A percentile compares a stretch with the other conserved stretches of the same genome.
Evolutionary conservation across 2,329 filamentous ascomycete species (phyloP).

Genomic region (Hortaea werneckii): DNA sequence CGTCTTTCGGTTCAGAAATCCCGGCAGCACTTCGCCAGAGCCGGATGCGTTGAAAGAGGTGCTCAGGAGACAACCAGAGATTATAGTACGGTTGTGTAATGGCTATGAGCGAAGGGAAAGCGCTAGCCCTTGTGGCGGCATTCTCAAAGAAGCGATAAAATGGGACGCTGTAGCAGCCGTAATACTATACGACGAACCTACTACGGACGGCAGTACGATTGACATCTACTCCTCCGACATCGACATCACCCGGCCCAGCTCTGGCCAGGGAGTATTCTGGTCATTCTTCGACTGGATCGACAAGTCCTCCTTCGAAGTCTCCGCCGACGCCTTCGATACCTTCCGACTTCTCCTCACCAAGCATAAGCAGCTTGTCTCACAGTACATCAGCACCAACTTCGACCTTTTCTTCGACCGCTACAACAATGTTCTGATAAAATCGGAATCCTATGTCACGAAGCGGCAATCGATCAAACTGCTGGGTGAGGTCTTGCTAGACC

Average conservation of each 20-base stretch:
- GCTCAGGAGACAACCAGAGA: slow-evolving; percentile 73
- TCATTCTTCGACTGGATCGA: slow-evolving; percentile 96
- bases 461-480: slow-evolving; percentile 95
- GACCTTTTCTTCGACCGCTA: slow-evolving; percentile 87
- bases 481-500: slow-evolving; percentile 85
- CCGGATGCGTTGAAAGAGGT: slow-evolving; percentile 83
- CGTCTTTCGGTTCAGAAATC: slow-evolving; percentile 78
- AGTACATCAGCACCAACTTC: slow-evolving; percentile 83
- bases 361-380: slow-evolving; percentile 82
- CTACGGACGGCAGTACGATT: slow-evolving; percentile 60
- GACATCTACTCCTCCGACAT: slow-evolving; percentile 52
- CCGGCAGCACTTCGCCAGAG: slow-evolving; percentile 54
- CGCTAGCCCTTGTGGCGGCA: slow-evolving; percentile 80
- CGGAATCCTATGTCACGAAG: slow-evolving; percentile 94
- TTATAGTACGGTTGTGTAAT: slow-evolving; percentile 77
- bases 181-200: slow-evolving; percentile 83
- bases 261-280: slow-evolving; percentile 85
- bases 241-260: slow-evolving; percentile 64
- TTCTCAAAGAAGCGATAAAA: slow-evolving; percentile 81
- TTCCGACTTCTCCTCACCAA: slow-evolving; percentile 91
- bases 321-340: slow-evolving; percentile 93
- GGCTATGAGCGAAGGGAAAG: slow-evolving; percentile 87
- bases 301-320: slow-evolving; percentile 90
- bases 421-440: slow-evolving; percentile 78
- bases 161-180: slow-evolving; percentile 84